Evolutionary conservation across 768 basidiomycete genomes (phyloP), one percentile per base, ranked within the genome.

Genomic region (Lactarius hatsudake): DNA sequence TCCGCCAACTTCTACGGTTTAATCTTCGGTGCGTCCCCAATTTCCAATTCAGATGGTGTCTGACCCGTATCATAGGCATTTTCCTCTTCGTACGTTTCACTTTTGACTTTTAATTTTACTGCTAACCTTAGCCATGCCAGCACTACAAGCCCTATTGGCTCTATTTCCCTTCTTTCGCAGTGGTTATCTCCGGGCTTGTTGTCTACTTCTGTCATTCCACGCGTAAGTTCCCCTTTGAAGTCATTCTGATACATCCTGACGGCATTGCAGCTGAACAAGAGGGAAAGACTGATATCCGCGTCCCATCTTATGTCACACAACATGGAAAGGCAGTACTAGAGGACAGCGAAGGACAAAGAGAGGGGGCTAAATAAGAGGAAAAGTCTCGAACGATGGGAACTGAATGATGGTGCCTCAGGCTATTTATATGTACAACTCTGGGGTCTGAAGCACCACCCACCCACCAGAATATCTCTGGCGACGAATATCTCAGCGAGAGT

Each of bases 1-100:
- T 88, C 93, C 15, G 89, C 89, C 74, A 92, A 94, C 77, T 95
- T 94, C 71, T 95, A 88, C 72, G 91, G 93, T 34, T 81, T 95
- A 59, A 80, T 95, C 26, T 92, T 95, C 73, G 93, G 76, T 75
- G 56, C 2, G 72, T 72, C 10, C 23, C 26, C 18, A 23, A 28
- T 51, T 38, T 42, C 20, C 36, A 32, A 32, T 40, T 63, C 48
- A 59, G 58, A 60, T 45, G 62, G 42, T 58, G 7, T 63, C 17
- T 30, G 34, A 60, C 17, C 32, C 12, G 23, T 12, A 15, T n/a
- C 5, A 26, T 65, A 80, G 79, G 84, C 34, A 73, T 85, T 30
- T 85, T 86, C 79, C 78, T 85, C 67, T 85, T 81, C 75, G 84
- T 85, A 73, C 74, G 80, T 75, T 26, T 20, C 32, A 10, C 55